Evolutionary conservation across 139 green algal genomes (phyloP).

Genomic region (Trebouxia sp.): DNA sequence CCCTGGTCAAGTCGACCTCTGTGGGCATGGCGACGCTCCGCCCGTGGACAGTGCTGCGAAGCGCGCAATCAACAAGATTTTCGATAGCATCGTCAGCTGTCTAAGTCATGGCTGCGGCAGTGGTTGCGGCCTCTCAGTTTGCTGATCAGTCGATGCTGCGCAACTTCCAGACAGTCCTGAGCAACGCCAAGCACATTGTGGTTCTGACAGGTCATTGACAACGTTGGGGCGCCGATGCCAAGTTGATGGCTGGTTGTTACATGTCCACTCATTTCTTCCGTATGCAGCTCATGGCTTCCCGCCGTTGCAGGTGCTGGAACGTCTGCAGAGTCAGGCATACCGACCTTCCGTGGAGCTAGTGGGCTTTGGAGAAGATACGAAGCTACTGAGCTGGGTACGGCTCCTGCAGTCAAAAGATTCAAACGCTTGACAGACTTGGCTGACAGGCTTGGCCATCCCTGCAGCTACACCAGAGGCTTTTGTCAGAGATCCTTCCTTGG

Average conservation of each 20-base stretch:
- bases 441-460: not conserved
- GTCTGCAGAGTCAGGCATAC: conserved; percentile 52
- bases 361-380: conserved; percentile 57
- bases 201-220: not conserved
- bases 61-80: no score
- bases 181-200: conserved; percentile 5
- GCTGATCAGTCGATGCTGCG: not conserved
- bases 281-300: no score
- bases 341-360: conserved; percentile 53
- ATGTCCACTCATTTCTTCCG: no score
- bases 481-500: conserved; percentile 47
- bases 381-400: conserved; percentile 36
- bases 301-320: conserved; percentile 45
- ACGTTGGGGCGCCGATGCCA: not conserved
- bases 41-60: no score
- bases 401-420: not conserved
- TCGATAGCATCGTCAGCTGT: no score
- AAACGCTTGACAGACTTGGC: not conserved
- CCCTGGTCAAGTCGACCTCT: no score
- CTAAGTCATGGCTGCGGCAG: no score
- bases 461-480: conserved; percentile 57
- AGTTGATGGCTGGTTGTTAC: not conserved
- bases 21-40: no score
- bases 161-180: not conserved
- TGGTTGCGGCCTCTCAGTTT: not conserved